Conservation (phyloP, 2,329 filamentous ascomycete species). For the Davidsoniella neocaledoniae region DNA sequence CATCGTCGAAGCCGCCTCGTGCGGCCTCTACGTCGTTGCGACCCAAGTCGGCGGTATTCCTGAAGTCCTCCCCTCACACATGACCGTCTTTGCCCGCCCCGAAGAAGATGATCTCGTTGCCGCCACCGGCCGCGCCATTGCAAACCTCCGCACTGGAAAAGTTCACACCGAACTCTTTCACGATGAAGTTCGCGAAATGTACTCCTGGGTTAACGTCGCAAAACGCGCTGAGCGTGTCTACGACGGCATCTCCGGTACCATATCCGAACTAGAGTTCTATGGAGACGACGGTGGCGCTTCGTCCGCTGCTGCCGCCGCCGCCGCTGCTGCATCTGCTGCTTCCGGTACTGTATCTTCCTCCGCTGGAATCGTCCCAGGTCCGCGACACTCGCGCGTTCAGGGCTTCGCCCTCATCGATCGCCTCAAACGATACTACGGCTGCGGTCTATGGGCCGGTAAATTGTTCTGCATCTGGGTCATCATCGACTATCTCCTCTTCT, state of each 20-base stretch:
- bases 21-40: slow-evolving; percentile 89
- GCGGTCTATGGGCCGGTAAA: slow-evolving; percentile 96
- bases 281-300: slow-evolving; percentile 7
- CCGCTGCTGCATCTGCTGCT: slow-evolving; percentile 18
- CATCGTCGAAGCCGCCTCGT: slow-evolving; percentile 91
- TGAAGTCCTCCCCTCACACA: slow-evolving; percentile 85
- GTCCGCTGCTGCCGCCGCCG: slow-evolving; percentile 23
- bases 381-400: slow-evolving; percentile 51
- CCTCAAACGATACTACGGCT: slow-evolving; percentile 91
- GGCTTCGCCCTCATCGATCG: slow-evolving; percentile 90
- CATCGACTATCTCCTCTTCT: slow-evolving; percentile 81
- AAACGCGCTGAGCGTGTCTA: slow-evolving; percentile 89
- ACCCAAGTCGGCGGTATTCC: slow-evolving; percentile 94
- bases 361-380: slow-evolving; percentile 25
- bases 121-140: slow-evolving; percentile 80
- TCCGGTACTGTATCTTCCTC: slow-evolving; percentile 36
- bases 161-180: slow-evolving; percentile 89
- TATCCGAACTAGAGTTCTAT: slow-evolving; percentile 77
- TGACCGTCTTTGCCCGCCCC: slow-evolving; percentile 94
- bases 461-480: slow-evolving; percentile 89
- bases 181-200: slow-evolving; percentile 95
- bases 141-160: slow-evolving; percentile 65
- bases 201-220: slow-evolving; percentile 94
- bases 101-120: slow-evolving; percentile 89
- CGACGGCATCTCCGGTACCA: slow-evolving; percentile 74